These are phyloP conservation scores for Madurella fahalii DNA, from an alignment of 2,329 filamentous ascomycete species.

Conservation along the genomic window DNA sequence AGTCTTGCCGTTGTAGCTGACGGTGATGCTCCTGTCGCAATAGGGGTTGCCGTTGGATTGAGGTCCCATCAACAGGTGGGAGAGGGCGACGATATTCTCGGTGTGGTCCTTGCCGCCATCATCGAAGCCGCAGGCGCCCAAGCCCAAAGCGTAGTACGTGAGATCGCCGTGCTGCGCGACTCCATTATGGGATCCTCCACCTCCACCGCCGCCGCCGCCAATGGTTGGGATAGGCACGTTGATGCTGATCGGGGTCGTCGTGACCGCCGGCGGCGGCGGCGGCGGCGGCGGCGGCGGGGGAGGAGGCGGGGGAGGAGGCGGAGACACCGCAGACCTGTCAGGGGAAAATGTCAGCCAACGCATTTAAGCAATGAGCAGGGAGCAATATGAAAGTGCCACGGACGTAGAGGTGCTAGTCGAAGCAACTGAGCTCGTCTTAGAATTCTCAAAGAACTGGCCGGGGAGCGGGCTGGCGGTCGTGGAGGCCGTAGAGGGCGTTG, in stretches of 20 bases:
- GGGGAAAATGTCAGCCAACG: constrained; percentile 14
- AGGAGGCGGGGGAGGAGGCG: constrained; percentile 20
- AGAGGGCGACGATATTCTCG: constrained; percentile 66
- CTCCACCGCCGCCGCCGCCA: constrained; percentile 16
- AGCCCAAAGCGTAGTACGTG: constrained; percentile 68
- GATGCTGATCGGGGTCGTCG: background rate
- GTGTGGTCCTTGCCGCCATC: constrained; percentile 52
- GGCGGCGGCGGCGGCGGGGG: constrained; percentile 24
- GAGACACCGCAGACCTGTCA: constrained; percentile 14
- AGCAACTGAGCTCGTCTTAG: constrained; percentile 15
- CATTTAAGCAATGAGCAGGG: constrained; percentile 11
- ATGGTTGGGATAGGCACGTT: constrained; percentile 9
- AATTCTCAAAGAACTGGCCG: constrained; percentile 34
- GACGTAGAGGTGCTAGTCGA: constrained; percentile 16
- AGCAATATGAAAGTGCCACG: constrained; percentile 19
- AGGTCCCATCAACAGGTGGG: constrained; percentile 58
- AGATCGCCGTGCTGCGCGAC: constrained; percentile 56
- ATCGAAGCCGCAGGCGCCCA: constrained; percentile 64
- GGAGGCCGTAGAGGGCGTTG: constrained; percentile 22
- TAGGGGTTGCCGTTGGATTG: constrained; percentile 64
- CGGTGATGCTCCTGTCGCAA: constrained; percentile 66
- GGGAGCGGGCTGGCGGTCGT: constrained; percentile 25
- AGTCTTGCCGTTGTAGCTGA: constrained; percentile 57
- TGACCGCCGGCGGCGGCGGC: constrained; percentile 19
- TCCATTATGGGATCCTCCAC: constrained; percentile 1